Evolutionary conservation across 2,329 filamentous ascomycete species (phyloP).

Genomic region (Monilinia fructigena): DNA sequence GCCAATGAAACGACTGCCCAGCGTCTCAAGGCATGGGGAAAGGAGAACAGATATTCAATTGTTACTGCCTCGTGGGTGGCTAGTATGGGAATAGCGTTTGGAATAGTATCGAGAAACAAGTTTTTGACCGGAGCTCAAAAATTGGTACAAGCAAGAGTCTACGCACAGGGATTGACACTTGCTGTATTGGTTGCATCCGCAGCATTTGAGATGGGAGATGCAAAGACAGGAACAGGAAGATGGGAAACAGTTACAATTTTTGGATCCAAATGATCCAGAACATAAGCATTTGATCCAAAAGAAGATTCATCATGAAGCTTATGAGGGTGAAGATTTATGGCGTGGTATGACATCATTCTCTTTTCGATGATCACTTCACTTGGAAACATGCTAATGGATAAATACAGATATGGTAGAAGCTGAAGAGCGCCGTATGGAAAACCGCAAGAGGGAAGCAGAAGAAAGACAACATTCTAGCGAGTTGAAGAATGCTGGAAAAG

Average conservation of each 20-base stretch:
- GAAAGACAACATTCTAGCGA: conserved; percentile 6
- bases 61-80: conserved; percentile 66
- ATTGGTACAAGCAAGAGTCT: conserved; percentile 72
- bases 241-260: conserved; percentile 80
- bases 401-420: conserved; percentile 76
- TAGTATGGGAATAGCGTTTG: conserved; percentile 62
- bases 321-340: conserved; percentile 90
- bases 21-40: conserved; percentile 69
- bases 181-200: conserved; percentile 66
- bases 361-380: not conserved
- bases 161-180: conserved; percentile 69
- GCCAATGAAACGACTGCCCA: conserved; percentile 52
- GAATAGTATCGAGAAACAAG: conserved; percentile 61
- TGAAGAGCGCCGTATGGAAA: conserved; percentile 63
- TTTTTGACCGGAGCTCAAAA: conserved; percentile 65
- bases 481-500: conserved; percentile 43
- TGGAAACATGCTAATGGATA: conserved; percentile 26
- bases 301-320: conserved; percentile 81
- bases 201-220: conserved; percentile 71
- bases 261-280: conserved; percentile 78
- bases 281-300: conserved; percentile 84
- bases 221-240: conserved; percentile 69
- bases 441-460: conserved; percentile 54
- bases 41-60: conserved; percentile 66
- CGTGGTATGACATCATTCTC: conserved; percentile 58